These are phyloP conservation scores for Gigaspora rosea DNA, from an alignment of 192 early-diverging fungal genomes.

Conservation along the genomic window DNA sequence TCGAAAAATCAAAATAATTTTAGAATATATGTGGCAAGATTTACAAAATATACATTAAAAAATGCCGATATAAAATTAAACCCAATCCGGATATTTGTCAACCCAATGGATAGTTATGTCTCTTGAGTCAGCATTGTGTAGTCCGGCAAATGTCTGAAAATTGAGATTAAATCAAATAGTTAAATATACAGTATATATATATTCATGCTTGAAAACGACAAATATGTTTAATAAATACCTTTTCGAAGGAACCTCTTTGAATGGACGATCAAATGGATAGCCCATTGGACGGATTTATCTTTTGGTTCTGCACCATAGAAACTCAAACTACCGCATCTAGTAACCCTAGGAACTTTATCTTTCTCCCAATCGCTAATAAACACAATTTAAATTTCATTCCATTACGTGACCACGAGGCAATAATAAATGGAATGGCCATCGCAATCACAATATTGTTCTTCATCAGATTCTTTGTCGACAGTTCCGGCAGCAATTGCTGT, in stretches of 20 bases:
- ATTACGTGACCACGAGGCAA: background rate
- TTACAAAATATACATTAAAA: no score
- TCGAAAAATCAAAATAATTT: no score
- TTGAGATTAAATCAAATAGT: no score
- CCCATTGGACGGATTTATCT: background rate
- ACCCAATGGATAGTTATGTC: constrained; percentile 6
- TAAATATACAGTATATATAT: background rate
- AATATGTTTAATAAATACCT: background rate
- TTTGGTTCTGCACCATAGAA: background rate
- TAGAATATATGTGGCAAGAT: no score
- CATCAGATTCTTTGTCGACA: background rate
- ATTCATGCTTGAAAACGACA: background rate
- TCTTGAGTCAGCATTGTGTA: background rate
- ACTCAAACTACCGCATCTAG: constrained; percentile 12
- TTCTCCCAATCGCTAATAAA: background rate
- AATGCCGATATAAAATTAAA: no score
- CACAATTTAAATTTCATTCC: constrained; percentile 20
- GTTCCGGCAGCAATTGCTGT: background rate
- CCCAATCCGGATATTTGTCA: background rate
- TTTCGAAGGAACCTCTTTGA: constrained; percentile 5
- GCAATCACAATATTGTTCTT: constrained; percentile 10
- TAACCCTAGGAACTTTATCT: background rate
- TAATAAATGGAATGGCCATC: constrained; percentile 21
- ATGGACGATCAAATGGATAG: constrained; percentile 11
- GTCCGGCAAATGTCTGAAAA: constrained; percentile 2